Conservation (phyloP, 768 basidiomycete species). For the Mycena rebaudengoi region DNA sequence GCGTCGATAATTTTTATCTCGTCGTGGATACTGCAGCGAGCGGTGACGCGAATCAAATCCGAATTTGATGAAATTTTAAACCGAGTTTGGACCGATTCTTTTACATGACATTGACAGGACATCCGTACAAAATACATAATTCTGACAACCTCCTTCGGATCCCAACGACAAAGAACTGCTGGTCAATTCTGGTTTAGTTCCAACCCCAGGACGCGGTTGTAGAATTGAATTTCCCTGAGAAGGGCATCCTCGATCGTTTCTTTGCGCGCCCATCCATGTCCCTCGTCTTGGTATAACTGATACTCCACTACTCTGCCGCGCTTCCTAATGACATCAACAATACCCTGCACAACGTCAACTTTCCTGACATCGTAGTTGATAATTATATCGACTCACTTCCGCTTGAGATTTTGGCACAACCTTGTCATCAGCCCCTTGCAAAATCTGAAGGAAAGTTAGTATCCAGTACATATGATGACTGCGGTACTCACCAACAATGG, state of each 20-base stretch:
- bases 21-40: no score
- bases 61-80: no score
- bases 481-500: slow-evolving; percentile 68
- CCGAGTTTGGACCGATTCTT: no score
- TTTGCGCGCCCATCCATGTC: slow-evolving; percentile 69
- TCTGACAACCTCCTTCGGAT: no score
- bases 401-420: slow-evolving; percentile 78
- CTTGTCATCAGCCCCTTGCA: slow-evolving; percentile 71
- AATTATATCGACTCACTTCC: slow-evolving; percentile 32
- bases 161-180: no score
- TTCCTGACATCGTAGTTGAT: neutral
- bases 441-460: slow-evolving; percentile 50
- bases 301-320: slow-evolving; percentile 65
- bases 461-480: neutral
- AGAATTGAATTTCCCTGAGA: slow-evolving; percentile 62
- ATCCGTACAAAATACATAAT: no score
- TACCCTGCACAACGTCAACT: slow-evolving; percentile 30
- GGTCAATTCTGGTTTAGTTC: no score
- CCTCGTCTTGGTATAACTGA: slow-evolving; percentile 69
- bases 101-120: no score
- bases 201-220: slow-evolving; percentile 52
- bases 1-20: no score
- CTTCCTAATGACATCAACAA: slow-evolving; percentile 60
- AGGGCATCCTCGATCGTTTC: slow-evolving; percentile 62
- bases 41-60: no score